Evolutionary conservation across 352 stramenopile species (phyloP).

Genomic region (Pythium apleroticum): DNA sequence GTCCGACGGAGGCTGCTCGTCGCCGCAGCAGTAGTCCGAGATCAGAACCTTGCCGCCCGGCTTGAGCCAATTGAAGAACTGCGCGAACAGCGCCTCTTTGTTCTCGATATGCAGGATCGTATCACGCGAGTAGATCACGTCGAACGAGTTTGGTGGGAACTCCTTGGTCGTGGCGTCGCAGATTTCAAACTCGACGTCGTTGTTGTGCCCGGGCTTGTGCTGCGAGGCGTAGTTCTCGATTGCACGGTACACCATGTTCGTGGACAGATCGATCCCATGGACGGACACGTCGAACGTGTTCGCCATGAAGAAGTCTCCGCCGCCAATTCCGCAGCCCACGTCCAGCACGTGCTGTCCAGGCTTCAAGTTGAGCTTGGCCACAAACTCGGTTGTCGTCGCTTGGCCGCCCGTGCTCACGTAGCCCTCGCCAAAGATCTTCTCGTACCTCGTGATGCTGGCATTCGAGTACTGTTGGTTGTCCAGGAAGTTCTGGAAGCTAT

Average conservation of each 20-base stretch:
- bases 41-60: conserved; percentile 62
- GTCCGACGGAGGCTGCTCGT: conserved; percentile 26
- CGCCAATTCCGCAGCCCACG: conserved; percentile 76
- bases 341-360: conserved; percentile 48
- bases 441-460: conserved; percentile 35
- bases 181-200: conserved; percentile 43
- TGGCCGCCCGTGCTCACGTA: conserved; percentile 40
- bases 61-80: conserved; percentile 69
- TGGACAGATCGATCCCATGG: conserved; percentile 38
- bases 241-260: conserved; percentile 38
- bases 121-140: conserved; percentile 70
- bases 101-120: conserved; percentile 73
- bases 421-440: conserved; percentile 43
- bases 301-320: conserved; percentile 67
- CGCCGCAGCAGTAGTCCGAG: conserved; percentile 49
- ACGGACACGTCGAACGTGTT: conserved; percentile 70
- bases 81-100: conserved; percentile 53
- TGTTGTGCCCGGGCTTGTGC: conserved; percentile 15
- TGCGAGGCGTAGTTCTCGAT: conserved; percentile 26
- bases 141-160: conserved; percentile 30
- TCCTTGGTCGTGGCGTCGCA: conserved; percentile 35
- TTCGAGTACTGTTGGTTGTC: conserved; percentile 42
- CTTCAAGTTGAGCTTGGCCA: conserved; percentile 30
- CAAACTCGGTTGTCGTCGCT: conserved; percentile 39
- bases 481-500: conserved; percentile 42